These are phyloP conservation scores for Fusarium sp. DNA, from an alignment of 2,329 filamentous ascomycete species.

Conservation along the genomic window DNA sequence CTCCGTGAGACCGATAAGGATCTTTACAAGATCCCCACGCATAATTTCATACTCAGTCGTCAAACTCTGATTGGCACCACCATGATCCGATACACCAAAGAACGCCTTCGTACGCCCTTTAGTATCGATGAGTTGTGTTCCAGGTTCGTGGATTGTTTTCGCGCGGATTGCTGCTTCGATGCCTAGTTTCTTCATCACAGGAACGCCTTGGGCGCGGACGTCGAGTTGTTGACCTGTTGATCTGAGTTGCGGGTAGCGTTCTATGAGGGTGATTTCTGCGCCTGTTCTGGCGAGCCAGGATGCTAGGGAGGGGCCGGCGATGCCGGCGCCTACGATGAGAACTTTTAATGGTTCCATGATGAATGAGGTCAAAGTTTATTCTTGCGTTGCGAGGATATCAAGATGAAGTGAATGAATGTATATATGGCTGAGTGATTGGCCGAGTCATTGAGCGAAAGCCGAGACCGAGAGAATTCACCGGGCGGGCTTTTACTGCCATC, in stretches of 20 bases:
- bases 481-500: background rate
- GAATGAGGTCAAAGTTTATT: too few species aligned
- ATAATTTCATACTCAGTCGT: slow-evolving; percentile 14
- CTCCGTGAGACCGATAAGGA: slow-evolving; percentile 10
- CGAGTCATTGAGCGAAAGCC: background rate
- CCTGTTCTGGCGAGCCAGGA: slow-evolving; percentile 29
- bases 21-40: slow-evolving; percentile 11
- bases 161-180: slow-evolving; percentile 18
- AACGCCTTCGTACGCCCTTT: background rate
- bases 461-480: background rate
- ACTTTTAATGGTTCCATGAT: slow-evolving; percentile 20
- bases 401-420: background rate
- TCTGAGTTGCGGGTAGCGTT: slow-evolving; percentile 10
- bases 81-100: background rate
- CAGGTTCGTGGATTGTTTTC: background rate
- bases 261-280: slow-evolving; percentile 25
- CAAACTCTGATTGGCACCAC: background rate
- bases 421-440: background rate
- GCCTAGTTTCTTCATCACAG: slow-evolving; percentile 26
- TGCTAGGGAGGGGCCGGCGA: slow-evolving; percentile 33
- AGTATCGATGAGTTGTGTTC: slow-evolving; percentile 3
- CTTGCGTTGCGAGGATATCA: too few species aligned
- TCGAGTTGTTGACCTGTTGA: slow-evolving; percentile 17
- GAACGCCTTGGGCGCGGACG: slow-evolving; percentile 9
- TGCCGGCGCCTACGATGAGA: slow-evolving; percentile 31